Percentiles rank a stretch among this genome's conserved stretches.
These are phyloP conservation scores for Laetiporus sulphureus DNA, from an alignment of 1,284 basidiomycete genomes.

Conservation along the genomic window DNA sequence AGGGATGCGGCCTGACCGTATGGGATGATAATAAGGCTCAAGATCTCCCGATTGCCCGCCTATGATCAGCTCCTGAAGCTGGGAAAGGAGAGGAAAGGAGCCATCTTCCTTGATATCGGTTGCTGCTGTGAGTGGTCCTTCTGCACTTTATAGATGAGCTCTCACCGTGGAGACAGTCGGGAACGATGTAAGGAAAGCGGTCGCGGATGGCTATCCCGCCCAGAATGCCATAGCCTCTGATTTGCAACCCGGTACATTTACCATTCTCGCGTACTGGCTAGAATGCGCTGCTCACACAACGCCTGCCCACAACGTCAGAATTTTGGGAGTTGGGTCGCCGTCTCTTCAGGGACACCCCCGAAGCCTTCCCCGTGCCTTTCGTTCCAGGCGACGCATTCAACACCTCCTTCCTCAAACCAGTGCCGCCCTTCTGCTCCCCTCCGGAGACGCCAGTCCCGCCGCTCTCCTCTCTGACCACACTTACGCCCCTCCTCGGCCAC, in stretches of 20 bases:
- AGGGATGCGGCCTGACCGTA: not conserved
- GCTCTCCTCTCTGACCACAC: constrained; percentile 27
- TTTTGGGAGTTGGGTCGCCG: constrained; percentile 19
- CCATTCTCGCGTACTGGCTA: constrained; percentile 15
- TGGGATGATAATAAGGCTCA: constrained; percentile 6
- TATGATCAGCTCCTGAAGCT: constrained; percentile 30
- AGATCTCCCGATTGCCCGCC: constrained; percentile 11
- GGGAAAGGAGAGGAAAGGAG: constrained; percentile 26
- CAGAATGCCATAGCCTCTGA: constrained; percentile 27
- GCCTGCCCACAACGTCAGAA: constrained; percentile 10
- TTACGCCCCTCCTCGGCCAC: constrained; percentile 37
- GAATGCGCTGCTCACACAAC: constrained; percentile 22
- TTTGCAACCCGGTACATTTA: constrained; percentile 19
- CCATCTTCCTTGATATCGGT: constrained; percentile 37
- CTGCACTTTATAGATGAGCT: not conserved
- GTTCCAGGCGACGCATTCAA: constrained; percentile 40
- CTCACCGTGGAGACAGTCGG: constrained; percentile 26
- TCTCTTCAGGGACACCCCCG: constrained; percentile 26
- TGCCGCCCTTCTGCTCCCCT: constrained; percentile 20
- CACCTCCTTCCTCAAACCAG: constrained; percentile 24
- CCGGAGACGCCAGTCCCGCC: constrained; percentile 21
- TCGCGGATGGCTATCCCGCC: constrained; percentile 30
- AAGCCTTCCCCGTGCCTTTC: constrained; percentile 38
- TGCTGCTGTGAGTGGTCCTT: constrained; percentile 37
- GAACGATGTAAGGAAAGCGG: constrained; percentile 33